Evolutionary conservation across 129 eudicot species (phyloP).

Genomic region (Saposhnikovia divaricata): DNA sequence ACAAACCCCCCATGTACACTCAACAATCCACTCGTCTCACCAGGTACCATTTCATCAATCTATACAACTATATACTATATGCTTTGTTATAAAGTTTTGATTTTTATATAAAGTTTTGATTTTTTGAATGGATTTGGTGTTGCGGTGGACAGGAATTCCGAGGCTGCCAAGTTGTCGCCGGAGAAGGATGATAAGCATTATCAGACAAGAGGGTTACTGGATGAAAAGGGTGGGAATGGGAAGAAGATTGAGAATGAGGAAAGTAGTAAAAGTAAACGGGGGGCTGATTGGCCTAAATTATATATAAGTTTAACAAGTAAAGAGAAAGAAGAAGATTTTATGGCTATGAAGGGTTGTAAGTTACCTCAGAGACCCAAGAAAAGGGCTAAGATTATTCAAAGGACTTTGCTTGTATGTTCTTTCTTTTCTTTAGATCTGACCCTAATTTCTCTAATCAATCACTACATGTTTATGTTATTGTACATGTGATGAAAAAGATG

Average conservation of each 20-base stretch:
- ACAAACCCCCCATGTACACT: slow-evolving; percentile 8
- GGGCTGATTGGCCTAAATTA: slow-evolving; percentile 52
- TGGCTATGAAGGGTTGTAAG: slow-evolving; percentile 77
- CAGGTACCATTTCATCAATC: slow-evolving; percentile 21
- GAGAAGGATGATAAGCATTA: slow-evolving; percentile 39
- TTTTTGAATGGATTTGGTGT: too few relatives aligned
- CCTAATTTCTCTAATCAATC: neutral
- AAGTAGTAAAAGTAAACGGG: slow-evolving; percentile 16
- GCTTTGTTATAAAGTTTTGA: neutral
- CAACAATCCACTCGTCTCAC: slow-evolving; percentile 35
- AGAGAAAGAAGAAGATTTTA: slow-evolving; percentile 66
- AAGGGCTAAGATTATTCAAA: slow-evolving; percentile 52
- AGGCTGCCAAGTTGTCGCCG: slow-evolving; percentile 36
- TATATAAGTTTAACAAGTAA: slow-evolving; percentile 46
- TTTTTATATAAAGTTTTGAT: neutral
- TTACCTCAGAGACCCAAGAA: slow-evolving; percentile 67
- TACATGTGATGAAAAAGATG: neutral
- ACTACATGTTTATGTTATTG: neutral
- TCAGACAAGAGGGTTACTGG: slow-evolving; percentile 29
- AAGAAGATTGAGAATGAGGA: slow-evolving; percentile 20
- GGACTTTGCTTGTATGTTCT: slow-evolving; percentile 53
- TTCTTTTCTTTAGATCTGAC: neutral
- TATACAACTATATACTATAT: too few relatives aligned
- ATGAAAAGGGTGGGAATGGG: slow-evolving; percentile 26
- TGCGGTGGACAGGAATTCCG: slow-evolving; percentile 44